Base-by-base conservation (phyloP, 371 early-diverging fungal genomes). In the Lichtheimia hyalospora region DNA sequence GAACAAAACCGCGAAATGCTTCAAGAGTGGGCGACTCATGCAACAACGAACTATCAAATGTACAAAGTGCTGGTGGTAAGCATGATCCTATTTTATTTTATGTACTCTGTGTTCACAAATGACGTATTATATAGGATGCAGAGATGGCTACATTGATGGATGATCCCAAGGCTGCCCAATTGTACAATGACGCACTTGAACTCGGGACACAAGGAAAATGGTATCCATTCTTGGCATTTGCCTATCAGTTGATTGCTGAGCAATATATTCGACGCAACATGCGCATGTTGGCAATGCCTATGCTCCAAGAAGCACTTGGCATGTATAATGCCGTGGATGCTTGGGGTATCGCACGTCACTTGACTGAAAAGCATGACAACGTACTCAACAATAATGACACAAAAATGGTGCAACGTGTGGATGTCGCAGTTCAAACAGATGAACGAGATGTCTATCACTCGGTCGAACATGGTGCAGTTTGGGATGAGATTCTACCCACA, bases 321-420 rank as follows among this genome's bases (percentile, higher is more conserved):
- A 70, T 64, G 18, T 75, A 75, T 56, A 62, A 59, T 10, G 62
- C 62, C 10, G 70, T 72, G 73, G 79, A 73, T 7, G 73, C 75
- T 1, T 70, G 68, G 67, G 79, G 79, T 5, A 70, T 70, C 25
- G 63, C 67, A 5, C 61, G 64, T 12, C 70, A 69, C 28, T 57
- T 79, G 23, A 52, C 58, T 8, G 60, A 69, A 12, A 70, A 63
- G 40, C 66, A 79, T 28, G 49, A 55, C 6, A 34, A 48, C 46
- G 54, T 63, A 5, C 41, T 58, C 15, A 39, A 55, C 39, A 23
- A 23, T 16, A 16, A 21, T 4, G 16, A 27, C 16, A 25, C 15
- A 42, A 46, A 55, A 28, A 34, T 34, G 34, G 46, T 46, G 0
- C 18, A 46, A 46, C 48, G 46, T 15, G 61, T 62, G 20, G 67